These are phyloP conservation scores for Vitis vinifera DNA, from an alignment of 164 flowering plant species.

Conservation along the genomic window DNA sequence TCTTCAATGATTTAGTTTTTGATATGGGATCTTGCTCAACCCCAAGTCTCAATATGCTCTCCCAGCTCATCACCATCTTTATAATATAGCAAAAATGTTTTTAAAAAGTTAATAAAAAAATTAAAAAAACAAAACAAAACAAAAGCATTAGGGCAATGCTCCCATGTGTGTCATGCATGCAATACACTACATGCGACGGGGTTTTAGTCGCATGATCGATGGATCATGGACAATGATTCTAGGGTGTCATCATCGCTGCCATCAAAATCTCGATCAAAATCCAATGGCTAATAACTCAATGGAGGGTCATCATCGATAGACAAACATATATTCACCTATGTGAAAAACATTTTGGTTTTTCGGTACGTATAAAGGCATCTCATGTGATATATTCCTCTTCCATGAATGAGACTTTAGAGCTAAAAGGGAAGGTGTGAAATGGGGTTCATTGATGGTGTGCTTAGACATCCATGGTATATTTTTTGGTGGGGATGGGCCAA, in stretches of 20 bases:
- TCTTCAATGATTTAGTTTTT: conserved; percentile 30
- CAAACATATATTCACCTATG: background rate
- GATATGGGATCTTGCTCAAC: conserved; percentile 30
- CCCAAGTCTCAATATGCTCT: conserved; percentile 26
- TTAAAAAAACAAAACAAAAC: background rate
- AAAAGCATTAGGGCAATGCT: too few species aligned
- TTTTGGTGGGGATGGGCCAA: background rate
- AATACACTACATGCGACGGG: too few species aligned
- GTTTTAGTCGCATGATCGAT: too few species aligned
- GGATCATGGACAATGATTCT: too few species aligned
- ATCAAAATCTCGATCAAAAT: too few species aligned
- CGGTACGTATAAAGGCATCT: background rate
- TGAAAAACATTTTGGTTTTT: background rate
- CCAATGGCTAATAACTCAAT: too few species aligned
- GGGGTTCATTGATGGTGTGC: background rate
- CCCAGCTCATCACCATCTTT: conserved; percentile 27
- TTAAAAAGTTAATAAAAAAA: background rate
- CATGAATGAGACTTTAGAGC: background rate
- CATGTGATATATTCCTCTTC: background rate
- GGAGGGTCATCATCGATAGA: background rate
- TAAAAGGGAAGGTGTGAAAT: background rate
- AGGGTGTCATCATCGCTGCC: too few species aligned
- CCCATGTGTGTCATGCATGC: too few species aligned
- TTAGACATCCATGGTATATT: background rate
- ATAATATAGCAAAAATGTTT: conserved; percentile 6